phyloP scores from a whole-genome alignment of 1,284 basidiomycete genomes.

The Heliocybe sulcata region DNA sequence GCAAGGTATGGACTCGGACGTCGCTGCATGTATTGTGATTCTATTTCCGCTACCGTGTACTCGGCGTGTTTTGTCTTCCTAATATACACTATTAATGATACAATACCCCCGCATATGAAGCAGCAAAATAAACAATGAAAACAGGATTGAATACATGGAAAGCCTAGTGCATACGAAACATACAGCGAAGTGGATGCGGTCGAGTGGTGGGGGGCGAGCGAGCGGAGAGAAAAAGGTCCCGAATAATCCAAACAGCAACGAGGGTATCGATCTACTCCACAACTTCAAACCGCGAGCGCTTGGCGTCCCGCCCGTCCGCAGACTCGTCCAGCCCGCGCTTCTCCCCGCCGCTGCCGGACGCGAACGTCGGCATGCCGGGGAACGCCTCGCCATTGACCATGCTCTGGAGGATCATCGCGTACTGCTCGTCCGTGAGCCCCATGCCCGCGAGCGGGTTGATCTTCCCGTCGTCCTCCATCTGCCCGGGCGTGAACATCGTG shows the following conservation, averaged over 20 bases:
- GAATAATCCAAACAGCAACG: neutral
- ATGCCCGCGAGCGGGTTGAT: slow-evolving; percentile 70
- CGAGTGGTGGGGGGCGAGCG: neutral
- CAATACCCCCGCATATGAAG: neutral
- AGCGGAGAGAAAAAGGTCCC: neutral
- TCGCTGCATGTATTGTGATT: neutral
- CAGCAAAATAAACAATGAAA: neutral
- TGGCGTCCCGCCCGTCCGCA: slow-evolving; percentile 43
- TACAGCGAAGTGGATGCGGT: neutral
- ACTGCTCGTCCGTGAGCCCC: slow-evolving; percentile 73
- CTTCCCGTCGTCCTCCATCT: slow-evolving; percentile 32
- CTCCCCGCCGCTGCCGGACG: slow-evolving; percentile 18
- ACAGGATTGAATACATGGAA: neutral
- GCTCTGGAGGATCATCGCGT: slow-evolving; percentile 58
- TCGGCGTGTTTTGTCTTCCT: neutral
- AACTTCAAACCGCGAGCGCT: slow-evolving; percentile 65
- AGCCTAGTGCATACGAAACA: neutral
- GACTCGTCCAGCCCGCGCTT: slow-evolving; percentile 40
- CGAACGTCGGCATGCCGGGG: slow-evolving; percentile 25
- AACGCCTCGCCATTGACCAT: slow-evolving; percentile 55
- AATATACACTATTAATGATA: slow-evolving; percentile 1
- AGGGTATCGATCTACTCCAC: slow-evolving; percentile 36
- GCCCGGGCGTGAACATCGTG: slow-evolving; percentile 6
- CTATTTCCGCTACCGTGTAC: neutral
- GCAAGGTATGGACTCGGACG: slow-evolving; percentile 47